Evolutionary conservation across 305 asterid species (phyloP).

Genomic region (Euphrasia arctica): DNA sequence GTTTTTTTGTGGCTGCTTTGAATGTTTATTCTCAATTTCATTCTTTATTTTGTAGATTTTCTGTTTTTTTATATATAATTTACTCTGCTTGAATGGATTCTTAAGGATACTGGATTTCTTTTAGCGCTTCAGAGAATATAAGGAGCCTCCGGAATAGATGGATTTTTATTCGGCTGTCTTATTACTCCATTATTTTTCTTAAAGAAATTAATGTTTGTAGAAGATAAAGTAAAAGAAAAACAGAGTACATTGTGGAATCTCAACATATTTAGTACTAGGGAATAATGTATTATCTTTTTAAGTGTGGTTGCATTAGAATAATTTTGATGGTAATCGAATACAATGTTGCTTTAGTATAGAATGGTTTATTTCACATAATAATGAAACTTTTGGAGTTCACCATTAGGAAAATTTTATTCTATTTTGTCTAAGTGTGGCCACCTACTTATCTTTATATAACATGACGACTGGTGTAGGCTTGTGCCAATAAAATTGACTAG

Average conservation of each 20-base stretch:
- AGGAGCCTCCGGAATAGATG: too few species aligned
- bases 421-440: neutral
- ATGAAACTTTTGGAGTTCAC: constrained; percentile 8
- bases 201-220: constrained; percentile 10
- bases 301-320: neutral
- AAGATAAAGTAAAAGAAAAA: constrained; percentile 13
- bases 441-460: constrained; percentile 15
- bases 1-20: constrained; percentile 1
- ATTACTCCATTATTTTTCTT: constrained; percentile 3
- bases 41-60: constrained; percentile 1
- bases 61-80: neutral
- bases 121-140: constrained; percentile 11
- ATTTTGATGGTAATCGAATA: constrained; percentile 9
- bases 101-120: neutral
- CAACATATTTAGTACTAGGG: constrained; percentile 7
- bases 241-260: constrained; percentile 10
- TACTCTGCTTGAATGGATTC: constrained; percentile 1
- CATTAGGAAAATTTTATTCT: neutral
- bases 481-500: constrained; percentile 18
- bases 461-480: constrained; percentile 7
- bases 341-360: constrained; percentile 14
- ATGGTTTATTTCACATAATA: constrained; percentile 19
- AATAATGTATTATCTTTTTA: neutral
- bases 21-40: constrained; percentile 14
- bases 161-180: too few species aligned